Evolutionary conservation across 306 rosid genomes (phyloP), one percentile per base, ranked within the genome.

Genomic region (Vicia sativa): DNA sequence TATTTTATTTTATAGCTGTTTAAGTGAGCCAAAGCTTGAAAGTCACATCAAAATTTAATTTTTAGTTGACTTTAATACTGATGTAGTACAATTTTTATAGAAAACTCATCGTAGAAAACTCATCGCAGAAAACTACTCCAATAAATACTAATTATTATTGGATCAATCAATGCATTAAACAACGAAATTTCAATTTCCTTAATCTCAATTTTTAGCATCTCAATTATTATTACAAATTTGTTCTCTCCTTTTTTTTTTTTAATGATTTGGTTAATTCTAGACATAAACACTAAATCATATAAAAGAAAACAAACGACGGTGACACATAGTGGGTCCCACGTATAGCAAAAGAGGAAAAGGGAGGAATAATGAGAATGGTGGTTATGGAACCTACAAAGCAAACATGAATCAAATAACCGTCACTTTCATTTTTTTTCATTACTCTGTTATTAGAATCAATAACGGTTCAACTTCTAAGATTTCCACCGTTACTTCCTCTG

Each of bases 311-410:
- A 6, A 63, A 4, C 11, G 72, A 75, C 44, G 34, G 68, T 41
- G 75, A 83, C 71, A 59, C 25, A 18, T 8, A 7, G 50, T 60
- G 86, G 89, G 77, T 38, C 84, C 86, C 82, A 82, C 49, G 0
- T 1, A 48, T 18, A 48, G 9, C 11, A 5, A 28, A 6, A 43
- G 25, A 44, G 31, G 25, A 19, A 7, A 37, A 25, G 10, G 9
- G 66, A 5, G 39, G 29, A 45, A 46, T 11, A 12, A 44, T 54
- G 21, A 44, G 62, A 34, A 45, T 41, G 67, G 60, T 38, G 41
- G 76, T 37, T 46, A 61, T 61, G 62, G 53, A 62, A 38, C 68
- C 68, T 62, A 62, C 53, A 38, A 45, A 42, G 16, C 37, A 62
- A 41, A 11, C 38, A 23, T n/a, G 28, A 66, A 67, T 4, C 0